Conservation (phyloP, 2,329 filamentous ascomycete genomes). For the Aureobasidium leucospermi region DNA sequence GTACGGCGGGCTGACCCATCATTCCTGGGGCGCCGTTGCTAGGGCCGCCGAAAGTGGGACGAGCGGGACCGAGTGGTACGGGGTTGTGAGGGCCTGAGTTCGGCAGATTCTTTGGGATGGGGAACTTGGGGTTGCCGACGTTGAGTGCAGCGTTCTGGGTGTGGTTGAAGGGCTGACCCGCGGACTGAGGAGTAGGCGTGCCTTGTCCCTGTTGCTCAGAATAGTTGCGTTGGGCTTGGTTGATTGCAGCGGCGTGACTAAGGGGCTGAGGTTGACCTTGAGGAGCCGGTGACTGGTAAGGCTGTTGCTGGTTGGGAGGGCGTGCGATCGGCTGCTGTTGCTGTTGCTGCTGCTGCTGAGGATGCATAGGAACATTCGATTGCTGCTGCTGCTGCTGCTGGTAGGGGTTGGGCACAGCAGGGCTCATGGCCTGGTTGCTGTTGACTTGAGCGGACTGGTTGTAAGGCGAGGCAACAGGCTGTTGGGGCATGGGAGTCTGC, state of each 20-base stretch:
- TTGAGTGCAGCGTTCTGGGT: conserved; percentile 21
- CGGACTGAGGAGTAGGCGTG: conserved; percentile 18
- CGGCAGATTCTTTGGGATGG: conserved; percentile 69
- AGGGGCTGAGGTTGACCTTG: conserved; percentile 22
- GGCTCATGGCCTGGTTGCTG: conserved; percentile 10
- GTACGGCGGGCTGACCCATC: conserved; percentile 78
- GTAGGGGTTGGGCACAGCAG: conserved; percentile 15
- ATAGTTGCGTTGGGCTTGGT: conserved; percentile 16
- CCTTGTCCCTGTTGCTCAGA: conserved; percentile 16
- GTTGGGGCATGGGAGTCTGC: conserved; percentile 15
- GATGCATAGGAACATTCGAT: conserved; percentile 16
- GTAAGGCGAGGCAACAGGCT: conserved; percentile 12
- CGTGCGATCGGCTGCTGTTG: conserved; percentile 15
- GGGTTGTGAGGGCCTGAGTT: conserved; percentile 65
- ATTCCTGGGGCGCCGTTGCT: conserved; percentile 66
- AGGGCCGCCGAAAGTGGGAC: conserved; percentile 74
- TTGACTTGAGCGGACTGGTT: conserved; percentile 11
- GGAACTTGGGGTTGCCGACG: conserved; percentile 58
- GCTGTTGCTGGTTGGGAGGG: conserved; percentile 17
- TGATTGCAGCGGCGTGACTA: conserved; percentile 19
- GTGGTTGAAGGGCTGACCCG: conserved; percentile 15
- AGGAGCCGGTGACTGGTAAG: conserved; percentile 22
- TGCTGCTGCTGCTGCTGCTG: conserved; percentile 22
- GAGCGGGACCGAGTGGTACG: conserved; percentile 61
- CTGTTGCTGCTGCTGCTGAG: conserved; percentile 12